phyloP scores from a whole-genome alignment of 169 alveolate genomes.

The Theileria parva region DNA sequence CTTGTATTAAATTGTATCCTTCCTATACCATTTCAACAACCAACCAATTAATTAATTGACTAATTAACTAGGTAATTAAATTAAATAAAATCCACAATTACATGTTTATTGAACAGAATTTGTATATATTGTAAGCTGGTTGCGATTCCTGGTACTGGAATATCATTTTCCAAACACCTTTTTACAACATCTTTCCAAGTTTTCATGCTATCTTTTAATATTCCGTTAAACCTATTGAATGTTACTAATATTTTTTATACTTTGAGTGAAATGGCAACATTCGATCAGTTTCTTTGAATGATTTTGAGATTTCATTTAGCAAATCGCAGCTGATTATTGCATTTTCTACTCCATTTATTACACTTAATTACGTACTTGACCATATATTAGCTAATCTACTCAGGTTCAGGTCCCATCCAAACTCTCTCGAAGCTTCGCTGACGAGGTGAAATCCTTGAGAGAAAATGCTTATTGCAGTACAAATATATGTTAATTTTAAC shows the following conservation, averaged over 20 bases:
- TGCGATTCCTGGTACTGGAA: constrained; percentile 71
- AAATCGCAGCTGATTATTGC: constrained; percentile 81
- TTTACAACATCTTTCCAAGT: constrained; percentile 73
- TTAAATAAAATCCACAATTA: neutral
- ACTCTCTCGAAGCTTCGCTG: constrained; percentile 67
- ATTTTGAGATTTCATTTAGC: constrained; percentile 67
- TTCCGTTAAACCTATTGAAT: constrained; percentile 41
- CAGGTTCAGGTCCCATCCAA: constrained; percentile 74
- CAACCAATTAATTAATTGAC: too few species aligned
- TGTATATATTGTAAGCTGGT: constrained; percentile 74
- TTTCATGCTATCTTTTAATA: constrained; percentile 49
- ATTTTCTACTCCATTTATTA: constrained; percentile 61
- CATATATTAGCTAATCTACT: constrained; percentile 75
- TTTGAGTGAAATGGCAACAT: constrained; percentile 5
- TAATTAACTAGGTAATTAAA: neutral
- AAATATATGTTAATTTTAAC: constrained; percentile 63
- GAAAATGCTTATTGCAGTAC: constrained; percentile 73
- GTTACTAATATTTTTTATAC: constrained; percentile 34
- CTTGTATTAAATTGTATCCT: constrained; percentile 79
- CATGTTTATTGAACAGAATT: constrained; percentile 62
- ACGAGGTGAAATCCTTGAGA: constrained; percentile 81
- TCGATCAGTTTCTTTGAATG: constrained; percentile 37
- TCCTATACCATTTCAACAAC: constrained; percentile 9
- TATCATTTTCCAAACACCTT: constrained; percentile 58
- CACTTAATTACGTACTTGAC: constrained; percentile 62